Evolutionary conservation across 164 flowering plant genomes (phyloP), one percentile per base, ranked within the genome.

Genomic region (Paratinospora sagittata): DNA sequence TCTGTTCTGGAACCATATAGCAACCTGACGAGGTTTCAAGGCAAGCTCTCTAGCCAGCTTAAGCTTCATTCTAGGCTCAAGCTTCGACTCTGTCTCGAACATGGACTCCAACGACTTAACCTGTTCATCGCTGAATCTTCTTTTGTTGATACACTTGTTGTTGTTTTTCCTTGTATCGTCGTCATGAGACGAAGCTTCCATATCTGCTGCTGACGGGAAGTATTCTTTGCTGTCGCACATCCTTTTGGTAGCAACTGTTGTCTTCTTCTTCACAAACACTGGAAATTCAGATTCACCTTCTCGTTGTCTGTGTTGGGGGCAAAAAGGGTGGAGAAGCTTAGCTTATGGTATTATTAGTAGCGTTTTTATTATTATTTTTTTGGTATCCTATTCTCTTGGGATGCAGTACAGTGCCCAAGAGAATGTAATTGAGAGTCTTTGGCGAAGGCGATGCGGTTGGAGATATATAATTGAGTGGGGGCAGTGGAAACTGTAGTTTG

Each of bases 1-100:
- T 55, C 76, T 85, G 82, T 92, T 92, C 84, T 92, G 97, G 77
- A 92, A 92, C 97, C 97, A 92, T 41, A 90, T 90, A n/a, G 91
- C 93, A 1, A 92, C 81, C 78, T 92, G 97, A 14, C 90, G 78
- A 0, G 96, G 95, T 55, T 89, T 85, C 72, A 92, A 79, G 36
- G 87, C 92, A 0, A 92, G 85, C 72, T 90, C 90, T 43, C 73
- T 72, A 1, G 97, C 96, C 24, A 91, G 60, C 72, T 86, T 79
- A 69, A 79, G 26, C 79, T 91, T 91, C 87, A 74, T 83, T 74
- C 71, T 72, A 7, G 95, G 86, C 68, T 90, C 93, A 8, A 85
- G 88, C 79, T 83, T 90, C 2, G 86, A 68, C 63, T 90, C 97
- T 3, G 85, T 65, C 69, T 87, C 88, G 58, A 90, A 91, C 26